phyloP scores from a whole-genome alignment of 805 yeast genomes.

The Zygotorulaspora chibaensis region DNA sequence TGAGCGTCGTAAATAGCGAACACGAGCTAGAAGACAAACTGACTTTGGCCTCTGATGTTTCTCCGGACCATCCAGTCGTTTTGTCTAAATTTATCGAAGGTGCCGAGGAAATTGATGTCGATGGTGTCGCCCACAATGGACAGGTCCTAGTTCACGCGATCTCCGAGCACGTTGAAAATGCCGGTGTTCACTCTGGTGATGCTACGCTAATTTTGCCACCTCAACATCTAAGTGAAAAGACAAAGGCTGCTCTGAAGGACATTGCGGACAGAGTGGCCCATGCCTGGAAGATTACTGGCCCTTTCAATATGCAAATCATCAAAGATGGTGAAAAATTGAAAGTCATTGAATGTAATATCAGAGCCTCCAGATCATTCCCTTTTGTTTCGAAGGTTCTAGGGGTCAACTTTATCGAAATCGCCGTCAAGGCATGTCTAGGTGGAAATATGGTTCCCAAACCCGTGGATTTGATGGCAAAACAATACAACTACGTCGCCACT shows the following conservation, averaged over 20 bases:
- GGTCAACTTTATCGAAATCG: slow-evolving; percentile 88
- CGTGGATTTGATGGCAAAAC: slow-evolving; percentile 67
- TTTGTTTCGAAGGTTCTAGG: slow-evolving; percentile 97
- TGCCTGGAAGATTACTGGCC: slow-evolving; percentile 96
- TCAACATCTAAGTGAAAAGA: slow-evolving; percentile 60
- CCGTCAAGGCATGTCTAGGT: slow-evolving; percentile 79
- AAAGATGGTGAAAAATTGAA: slow-evolving; percentile 70
- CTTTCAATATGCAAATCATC: slow-evolving; percentile 97
- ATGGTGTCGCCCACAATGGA: slow-evolving; percentile 92
- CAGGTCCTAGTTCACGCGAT: slow-evolving; percentile 88
- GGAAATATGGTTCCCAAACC: slow-evolving; percentile 70
- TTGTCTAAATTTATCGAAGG: slow-evolving; percentile 93
- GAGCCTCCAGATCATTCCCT: slow-evolving; percentile 99
- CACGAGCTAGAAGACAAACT: slow-evolving; percentile 78
- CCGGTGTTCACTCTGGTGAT: slow-evolving; percentile 98
- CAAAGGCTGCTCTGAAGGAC: slow-evolving; percentile 70
- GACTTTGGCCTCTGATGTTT: slow-evolving; percentile 83
- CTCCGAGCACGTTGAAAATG: slow-evolving; percentile 96
- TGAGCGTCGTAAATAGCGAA: slow-evolving; percentile 84
- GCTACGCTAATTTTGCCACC: slow-evolving; percentile 96
- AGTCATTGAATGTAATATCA: slow-evolving; percentile 97
- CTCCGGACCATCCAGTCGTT: slow-evolving; percentile 96
- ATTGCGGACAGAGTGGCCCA: slow-evolving; percentile 90
- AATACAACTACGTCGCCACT: slow-evolving; percentile 83
- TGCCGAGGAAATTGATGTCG: slow-evolving; percentile 95